Evolutionary conservation across 257 asterid species (phyloP), one percentile per base, ranked within the genome.

Genomic region (Nyctanthes arbortristis): DNA sequence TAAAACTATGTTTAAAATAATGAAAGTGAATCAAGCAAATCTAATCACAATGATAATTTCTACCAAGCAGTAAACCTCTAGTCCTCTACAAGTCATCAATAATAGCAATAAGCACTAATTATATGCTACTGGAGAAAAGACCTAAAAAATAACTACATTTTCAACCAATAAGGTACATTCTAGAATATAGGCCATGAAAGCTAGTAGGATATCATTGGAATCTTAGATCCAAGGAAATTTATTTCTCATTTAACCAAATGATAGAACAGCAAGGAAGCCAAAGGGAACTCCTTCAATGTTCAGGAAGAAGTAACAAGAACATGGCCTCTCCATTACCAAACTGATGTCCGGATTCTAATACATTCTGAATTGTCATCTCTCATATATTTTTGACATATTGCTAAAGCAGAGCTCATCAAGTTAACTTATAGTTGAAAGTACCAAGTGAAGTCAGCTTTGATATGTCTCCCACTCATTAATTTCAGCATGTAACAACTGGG

Each of bases 11-110:
- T 55, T 25, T 32, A 2, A 36, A 36, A 34, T 43, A n/a, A 34
- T n/a, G 16, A 13, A 57, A 11, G 11, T 45, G 61, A 35, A 55
- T 20, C 62, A 25, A 58, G 27, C 37, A 59, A 73, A 28, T 39
- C 63, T 32, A 43, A 31, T 29, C 37, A 56, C 59, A 55, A 32
- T n/a, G 25, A 10, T 56, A n/a, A 56, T 16, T 24, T 34, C 7
- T 45, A 31, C 30, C 43, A 39, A 63, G 45, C 63, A 54, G 65
- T 40, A 25, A 35, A 60, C 7, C 34, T 40, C 56, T n/a, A n/a
- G 4, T 20, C n/a, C 29, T 16, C 56, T 60, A 22, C 45, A 29
- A 9, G 61, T 66, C n/a, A 20, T 11, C 6, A 66, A 18, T 52
- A 13, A 31, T 0, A 13, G 18, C 34, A 35, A 47, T 12, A 8